phyloP scores from a whole-genome alignment of 805 yeast species.

The Candida berthetii region DNA sequence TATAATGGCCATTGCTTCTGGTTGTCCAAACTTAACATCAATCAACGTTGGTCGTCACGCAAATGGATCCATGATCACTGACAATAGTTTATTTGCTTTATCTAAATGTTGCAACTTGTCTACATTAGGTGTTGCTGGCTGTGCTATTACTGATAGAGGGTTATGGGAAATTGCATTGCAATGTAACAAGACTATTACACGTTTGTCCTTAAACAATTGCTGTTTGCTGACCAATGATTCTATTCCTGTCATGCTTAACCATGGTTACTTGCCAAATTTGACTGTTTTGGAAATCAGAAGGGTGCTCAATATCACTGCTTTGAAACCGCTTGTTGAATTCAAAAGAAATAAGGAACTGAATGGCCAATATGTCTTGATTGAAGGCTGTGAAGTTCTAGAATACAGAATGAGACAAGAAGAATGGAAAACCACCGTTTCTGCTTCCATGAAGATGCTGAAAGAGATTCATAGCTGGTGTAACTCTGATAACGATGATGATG shows the following conservation, averaged over 20 bases:
- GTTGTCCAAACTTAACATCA: conserved; percentile 50
- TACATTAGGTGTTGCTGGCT: conserved; percentile 88
- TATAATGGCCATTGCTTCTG: conserved; percentile 54
- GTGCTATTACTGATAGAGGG: conserved; percentile 68
- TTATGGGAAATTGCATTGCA: conserved; percentile 73
- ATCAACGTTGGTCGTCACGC: conserved; percentile 78
- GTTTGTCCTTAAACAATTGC: conserved; percentile 77
- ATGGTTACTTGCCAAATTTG: conserved; percentile 48
- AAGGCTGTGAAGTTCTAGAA: conserved; percentile 71
- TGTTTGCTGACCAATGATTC: conserved; percentile 49
- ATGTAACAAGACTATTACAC: conserved; percentile 43
- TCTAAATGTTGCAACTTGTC: conserved; percentile 49
- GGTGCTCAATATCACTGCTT: conserved; percentile 46
- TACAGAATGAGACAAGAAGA: conserved; percentile 56
- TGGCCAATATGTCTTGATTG: conserved; percentile 47
- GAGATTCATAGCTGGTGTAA: conserved; percentile 67
- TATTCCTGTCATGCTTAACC: conserved; percentile 39
- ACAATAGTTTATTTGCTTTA: conserved; percentile 55
- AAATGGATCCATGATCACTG: conserved; percentile 63
- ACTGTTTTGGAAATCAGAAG: conserved; percentile 75
- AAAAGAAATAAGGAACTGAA: conserved; percentile 32
- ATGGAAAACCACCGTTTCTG: conserved; percentile 45
- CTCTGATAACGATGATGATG: conserved; percentile 23
- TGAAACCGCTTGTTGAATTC: conserved; percentile 63
- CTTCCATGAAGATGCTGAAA: conserved; percentile 48